Percentiles rank a stretch among this genome's conserved stretches.
Conservation (phyloP, 805 yeast species). For the Candida multigemmis region DNA sequence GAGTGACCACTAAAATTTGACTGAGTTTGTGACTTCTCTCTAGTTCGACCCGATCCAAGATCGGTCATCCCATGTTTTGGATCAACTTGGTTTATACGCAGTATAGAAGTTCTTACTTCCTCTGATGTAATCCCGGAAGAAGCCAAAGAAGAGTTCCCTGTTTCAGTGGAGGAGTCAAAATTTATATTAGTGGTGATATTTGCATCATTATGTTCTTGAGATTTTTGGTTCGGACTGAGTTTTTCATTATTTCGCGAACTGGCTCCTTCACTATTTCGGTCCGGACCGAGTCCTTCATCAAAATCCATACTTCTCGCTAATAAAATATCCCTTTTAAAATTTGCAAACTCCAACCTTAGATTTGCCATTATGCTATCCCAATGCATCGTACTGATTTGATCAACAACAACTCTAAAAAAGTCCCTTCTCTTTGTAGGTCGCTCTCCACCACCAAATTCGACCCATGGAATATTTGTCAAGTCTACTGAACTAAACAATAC, state of each 20-base stretch:
- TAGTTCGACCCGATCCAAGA: no score
- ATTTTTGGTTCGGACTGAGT: no score
- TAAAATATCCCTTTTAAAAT: slow-evolving; percentile 67
- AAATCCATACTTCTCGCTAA: slow-evolving; percentile 28
- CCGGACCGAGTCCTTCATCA: no score
- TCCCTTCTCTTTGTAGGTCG: slow-evolving; percentile 60
- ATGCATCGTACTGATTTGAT: slow-evolving; percentile 77
- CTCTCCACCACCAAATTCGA: slow-evolving; percentile 61
- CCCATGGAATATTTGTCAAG: slow-evolving; percentile 41
- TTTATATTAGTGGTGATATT: no score
- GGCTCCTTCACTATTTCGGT: slow-evolving; percentile 5
- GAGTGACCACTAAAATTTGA: slow-evolving; percentile 3
- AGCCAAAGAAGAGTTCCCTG: no score
- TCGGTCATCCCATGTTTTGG: no score
- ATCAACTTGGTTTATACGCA: slow-evolving; percentile 1
- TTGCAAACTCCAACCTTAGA: slow-evolving; percentile 74
- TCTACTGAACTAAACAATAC: slow-evolving; percentile 82
- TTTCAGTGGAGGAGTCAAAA: no score
- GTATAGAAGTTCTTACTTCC: not conserved
- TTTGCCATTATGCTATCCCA: slow-evolving; percentile 93
- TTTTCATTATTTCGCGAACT: no score
- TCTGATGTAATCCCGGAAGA: no score
- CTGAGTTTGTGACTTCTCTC: slow-evolving; percentile 13
- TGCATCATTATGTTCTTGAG: no score
- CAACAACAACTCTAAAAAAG: slow-evolving; percentile 89